Conservation (phyloP, 139 green algal species). For the Axilococcus clingmanii region DNA sequence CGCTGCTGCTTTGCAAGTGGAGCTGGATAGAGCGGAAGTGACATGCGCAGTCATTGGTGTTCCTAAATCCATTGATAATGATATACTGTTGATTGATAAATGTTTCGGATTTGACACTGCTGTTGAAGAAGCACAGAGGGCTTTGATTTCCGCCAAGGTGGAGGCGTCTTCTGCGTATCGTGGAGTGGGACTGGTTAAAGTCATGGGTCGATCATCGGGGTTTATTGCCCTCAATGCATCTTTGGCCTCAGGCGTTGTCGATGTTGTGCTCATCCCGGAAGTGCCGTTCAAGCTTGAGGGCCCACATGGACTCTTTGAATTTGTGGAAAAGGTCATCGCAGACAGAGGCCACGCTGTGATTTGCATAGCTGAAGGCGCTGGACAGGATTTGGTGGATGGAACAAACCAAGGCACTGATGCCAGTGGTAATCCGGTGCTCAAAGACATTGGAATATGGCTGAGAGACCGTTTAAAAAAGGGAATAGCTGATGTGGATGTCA, state of each 20-base stretch:
- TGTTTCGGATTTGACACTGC: slow-evolving; percentile 82
- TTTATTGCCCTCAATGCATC: slow-evolving; percentile 80
- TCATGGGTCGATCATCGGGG: slow-evolving; percentile 74
- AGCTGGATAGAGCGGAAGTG: slow-evolving; percentile 45
- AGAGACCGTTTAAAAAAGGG: slow-evolving; percentile 42
- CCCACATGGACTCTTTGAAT: slow-evolving; percentile 60
- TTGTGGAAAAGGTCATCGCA: slow-evolving; percentile 65
- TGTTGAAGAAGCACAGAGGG: slow-evolving; percentile 66
- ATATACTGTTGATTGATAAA: slow-evolving; percentile 80
- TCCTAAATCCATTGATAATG: slow-evolving; percentile 98
- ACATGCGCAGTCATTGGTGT: slow-evolving; percentile 74
- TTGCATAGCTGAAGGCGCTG: slow-evolving; percentile 65
- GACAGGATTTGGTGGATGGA: slow-evolving; percentile 46
- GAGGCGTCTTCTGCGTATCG: slow-evolving; percentile 58
- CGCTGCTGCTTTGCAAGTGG: slow-evolving; percentile 61
- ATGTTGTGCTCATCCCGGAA: slow-evolving; percentile 84
- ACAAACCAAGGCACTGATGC: slow-evolving; percentile 30
- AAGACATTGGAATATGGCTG: slow-evolving; percentile 60
- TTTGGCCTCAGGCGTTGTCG: slow-evolving; percentile 59
- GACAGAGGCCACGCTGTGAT: slow-evolving; percentile 71
- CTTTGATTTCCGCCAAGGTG: slow-evolving; percentile 44
- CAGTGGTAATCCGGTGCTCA: slow-evolving; percentile 58
- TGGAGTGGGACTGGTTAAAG: slow-evolving; percentile 74
- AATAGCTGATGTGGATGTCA: slow-evolving; percentile 49
- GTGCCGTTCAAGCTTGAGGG: slow-evolving; percentile 79